Evolutionary conservation across 1,139 yeast genomes (phyloP).

Genomic region (Hyphopichia wangnamkhiaoensis): DNA sequence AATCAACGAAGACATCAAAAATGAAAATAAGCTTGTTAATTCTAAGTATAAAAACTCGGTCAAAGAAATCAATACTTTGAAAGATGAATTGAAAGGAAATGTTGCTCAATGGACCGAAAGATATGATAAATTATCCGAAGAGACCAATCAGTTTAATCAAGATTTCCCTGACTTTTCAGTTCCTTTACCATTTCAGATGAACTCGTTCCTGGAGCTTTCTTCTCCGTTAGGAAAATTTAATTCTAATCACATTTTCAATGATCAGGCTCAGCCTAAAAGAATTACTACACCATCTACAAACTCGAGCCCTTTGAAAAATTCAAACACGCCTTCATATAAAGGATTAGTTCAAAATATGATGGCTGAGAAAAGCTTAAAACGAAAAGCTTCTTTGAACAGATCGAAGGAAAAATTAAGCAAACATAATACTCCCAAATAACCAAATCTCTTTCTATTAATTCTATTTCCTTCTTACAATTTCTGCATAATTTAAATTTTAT

Average conservation of each 20-base stretch:
- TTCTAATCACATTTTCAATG: slow-evolving; percentile 1
- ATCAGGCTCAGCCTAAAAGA: not conserved
- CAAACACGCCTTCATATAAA: not conserved
- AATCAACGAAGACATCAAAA: not conserved
- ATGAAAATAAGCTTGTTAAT: not conserved
- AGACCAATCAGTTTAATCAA: not conserved
- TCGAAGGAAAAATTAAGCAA: not conserved
- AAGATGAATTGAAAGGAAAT: not conserved
- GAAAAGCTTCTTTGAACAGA: not conserved
- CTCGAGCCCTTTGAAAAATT: not conserved
- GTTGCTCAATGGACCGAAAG: not conserved
- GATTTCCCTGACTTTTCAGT: not conserved
- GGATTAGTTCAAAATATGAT: not conserved
- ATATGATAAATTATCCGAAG: not conserved
- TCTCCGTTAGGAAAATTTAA: not conserved
- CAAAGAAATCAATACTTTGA: not conserved
- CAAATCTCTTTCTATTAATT: not conserved
- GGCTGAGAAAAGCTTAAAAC: not conserved
- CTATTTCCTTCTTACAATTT: no score
- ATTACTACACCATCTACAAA: not conserved
- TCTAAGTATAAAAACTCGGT: not conserved
- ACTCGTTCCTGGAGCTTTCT: not conserved
- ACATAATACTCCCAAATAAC: not conserved
- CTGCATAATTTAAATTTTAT: no score
- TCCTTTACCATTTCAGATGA: not conserved